Evolutionary conservation across 768 basidiomycete species (phyloP).

Genomic region (Strobilomyces dryophilus): DNA sequence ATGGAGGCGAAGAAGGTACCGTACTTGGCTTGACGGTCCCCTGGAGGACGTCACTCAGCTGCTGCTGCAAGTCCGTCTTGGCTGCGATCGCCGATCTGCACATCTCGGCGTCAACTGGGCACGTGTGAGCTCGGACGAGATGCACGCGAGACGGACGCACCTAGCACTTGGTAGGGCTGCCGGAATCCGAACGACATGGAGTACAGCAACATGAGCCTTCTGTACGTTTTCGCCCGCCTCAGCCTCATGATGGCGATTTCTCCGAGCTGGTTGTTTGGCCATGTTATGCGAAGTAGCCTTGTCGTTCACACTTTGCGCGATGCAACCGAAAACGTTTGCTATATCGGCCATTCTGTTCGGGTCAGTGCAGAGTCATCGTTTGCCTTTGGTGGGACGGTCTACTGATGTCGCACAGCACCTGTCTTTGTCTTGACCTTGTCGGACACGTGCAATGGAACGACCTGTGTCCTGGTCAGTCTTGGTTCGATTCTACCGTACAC

Average conservation of each 20-base stretch:
- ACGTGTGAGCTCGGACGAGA: conserved; percentile 5
- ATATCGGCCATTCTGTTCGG: conserved; percentile 11
- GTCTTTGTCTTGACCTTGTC: conserved; percentile 49
- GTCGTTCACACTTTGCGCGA: background rate
- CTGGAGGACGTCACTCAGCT: conserved; percentile 74
- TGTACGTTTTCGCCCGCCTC: conserved; percentile 92
- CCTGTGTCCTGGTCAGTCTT: conserved; percentile 52
- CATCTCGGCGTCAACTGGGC: conserved; percentile 80
- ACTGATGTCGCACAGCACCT: conserved; percentile 10
- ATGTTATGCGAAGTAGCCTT: conserved; percentile 17
- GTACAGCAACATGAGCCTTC: conserved; percentile 91
- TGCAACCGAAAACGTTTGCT: conserved; percentile 13
- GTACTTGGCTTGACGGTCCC: conserved; percentile 89
- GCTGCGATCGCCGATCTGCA: conserved; percentile 63
- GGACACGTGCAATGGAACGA: conserved; percentile 71
- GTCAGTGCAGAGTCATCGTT: conserved; percentile 2
- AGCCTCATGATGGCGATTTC: conserved; percentile 78
- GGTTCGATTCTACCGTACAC: conserved; percentile 6
- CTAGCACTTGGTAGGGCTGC: conserved; percentile 89
- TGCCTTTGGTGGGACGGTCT: background rate
- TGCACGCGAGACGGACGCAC: conserved; percentile 39
- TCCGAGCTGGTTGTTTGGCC: conserved; percentile 24
- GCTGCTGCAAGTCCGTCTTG: conserved; percentile 74
- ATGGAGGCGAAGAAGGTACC: conserved; percentile 26
- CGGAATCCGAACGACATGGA: conserved; percentile 84